Conservation (phyloP, 1,284 basidiomycete species). For the Tilletia caries region DNA sequence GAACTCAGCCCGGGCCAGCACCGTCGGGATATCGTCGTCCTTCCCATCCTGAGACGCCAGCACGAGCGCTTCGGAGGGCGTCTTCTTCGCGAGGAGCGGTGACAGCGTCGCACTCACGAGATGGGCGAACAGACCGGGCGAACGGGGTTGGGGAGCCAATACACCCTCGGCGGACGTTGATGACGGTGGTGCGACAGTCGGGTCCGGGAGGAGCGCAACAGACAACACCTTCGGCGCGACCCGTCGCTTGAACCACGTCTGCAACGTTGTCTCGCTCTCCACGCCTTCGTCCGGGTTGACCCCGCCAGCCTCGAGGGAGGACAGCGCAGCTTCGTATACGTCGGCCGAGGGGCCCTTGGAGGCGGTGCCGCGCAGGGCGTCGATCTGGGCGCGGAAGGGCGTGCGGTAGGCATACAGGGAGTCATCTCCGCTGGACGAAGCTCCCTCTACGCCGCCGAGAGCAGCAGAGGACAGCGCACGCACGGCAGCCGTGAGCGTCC, state of each 20-base stretch:
- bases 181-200: slow-evolving; percentile 22
- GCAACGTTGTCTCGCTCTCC: slow-evolving; percentile 81
- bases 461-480: slow-evolving; percentile 39
- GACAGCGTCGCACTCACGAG: slow-evolving; percentile 76
- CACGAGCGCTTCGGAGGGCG: slow-evolving; percentile 59
- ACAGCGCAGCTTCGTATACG: slow-evolving; percentile 37
- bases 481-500: slow-evolving; percentile 63
- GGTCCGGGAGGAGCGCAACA: slow-evolving; percentile 84
- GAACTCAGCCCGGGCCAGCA: slow-evolving; percentile 84
- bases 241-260: slow-evolving; percentile 80
- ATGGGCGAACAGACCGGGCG: slow-evolving; percentile 82
- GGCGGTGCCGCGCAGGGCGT: slow-evolving; percentile 63
- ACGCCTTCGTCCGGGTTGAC: slow-evolving; percentile 71
- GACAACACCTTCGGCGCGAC: slow-evolving; percentile 80
- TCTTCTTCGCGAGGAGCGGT: slow-evolving; percentile 71
- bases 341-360: slow-evolving; percentile 53
- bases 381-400: slow-evolving; percentile 84
- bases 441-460: slow-evolving; percentile 40
- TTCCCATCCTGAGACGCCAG: background rate
- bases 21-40: slow-evolving; percentile 75
- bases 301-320: slow-evolving; percentile 63
- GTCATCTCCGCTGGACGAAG: slow-evolving; percentile 65
- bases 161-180: background rate
- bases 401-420: slow-evolving; percentile 62
- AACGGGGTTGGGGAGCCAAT: slow-evolving; percentile 28